Percentiles rank a stretch among this genome's conserved stretches.
Evolutionary conservation across 164 flowering plant genomes (phyloP).

Genomic region (Aristolochia contorta): DNA sequence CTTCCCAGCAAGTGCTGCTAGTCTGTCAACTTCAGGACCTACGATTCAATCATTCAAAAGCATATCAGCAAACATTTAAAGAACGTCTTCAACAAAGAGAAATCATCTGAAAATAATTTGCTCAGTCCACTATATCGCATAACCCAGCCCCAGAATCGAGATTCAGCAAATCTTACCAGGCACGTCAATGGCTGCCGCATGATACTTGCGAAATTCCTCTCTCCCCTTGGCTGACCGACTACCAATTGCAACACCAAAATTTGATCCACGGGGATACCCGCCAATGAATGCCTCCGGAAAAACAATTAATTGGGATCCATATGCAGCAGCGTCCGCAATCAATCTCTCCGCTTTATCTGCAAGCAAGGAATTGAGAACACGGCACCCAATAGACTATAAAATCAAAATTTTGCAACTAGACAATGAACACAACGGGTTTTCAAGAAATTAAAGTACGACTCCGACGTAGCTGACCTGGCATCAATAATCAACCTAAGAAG

Average conservation of each 20-base stretch:
- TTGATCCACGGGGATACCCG: constrained; percentile 89
- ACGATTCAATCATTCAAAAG: constrained; percentile 3
- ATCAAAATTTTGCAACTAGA: background rate
- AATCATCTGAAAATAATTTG: too few relatives aligned
- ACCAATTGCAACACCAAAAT: constrained; percentile 62
- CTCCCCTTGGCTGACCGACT: constrained; percentile 60
- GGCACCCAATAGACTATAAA: background rate
- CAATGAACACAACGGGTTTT: too few relatives aligned
- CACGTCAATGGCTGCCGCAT: constrained; percentile 90
- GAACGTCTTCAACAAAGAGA: too few relatives aligned
- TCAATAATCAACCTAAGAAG: background rate
- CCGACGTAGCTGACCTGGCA: too few relatives aligned
- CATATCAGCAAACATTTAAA: too few relatives aligned
- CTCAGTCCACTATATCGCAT: too few relatives aligned
- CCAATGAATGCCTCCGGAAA: constrained; percentile 97
- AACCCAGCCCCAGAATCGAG: background rate
- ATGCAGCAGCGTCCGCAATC: constrained; percentile 72
- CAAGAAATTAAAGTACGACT: too few relatives aligned
- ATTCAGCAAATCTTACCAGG: constrained; percentile 39
- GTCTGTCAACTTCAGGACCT: constrained; percentile 90
- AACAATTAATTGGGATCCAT: constrained; percentile 77
- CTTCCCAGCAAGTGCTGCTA: constrained; percentile 91
- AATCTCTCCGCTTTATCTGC: constrained; percentile 89
- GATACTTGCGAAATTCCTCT: constrained; percentile 79
- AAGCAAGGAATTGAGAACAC: background rate